Evolutionary conservation across 176 grass and related monocot genomes (phyloP), one percentile per base, ranked within the genome.

Genomic region (Triticum timopheevii): DNA sequence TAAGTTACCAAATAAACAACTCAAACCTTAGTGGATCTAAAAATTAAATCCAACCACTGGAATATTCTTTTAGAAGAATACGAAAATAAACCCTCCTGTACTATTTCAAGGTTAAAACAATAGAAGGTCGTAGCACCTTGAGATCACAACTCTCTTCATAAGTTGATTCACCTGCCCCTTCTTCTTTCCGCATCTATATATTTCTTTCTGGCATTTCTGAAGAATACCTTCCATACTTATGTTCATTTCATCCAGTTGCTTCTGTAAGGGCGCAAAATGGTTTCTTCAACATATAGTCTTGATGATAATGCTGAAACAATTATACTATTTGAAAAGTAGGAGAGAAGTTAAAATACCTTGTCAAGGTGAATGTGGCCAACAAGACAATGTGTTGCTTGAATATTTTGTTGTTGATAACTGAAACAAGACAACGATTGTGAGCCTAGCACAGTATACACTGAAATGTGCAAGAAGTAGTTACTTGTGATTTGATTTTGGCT

Each of bases 311-410:
- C 47, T 69, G 22, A 90, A 77, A 77, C 40, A 38, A 30, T 10
- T 6, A 86, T 59, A 20, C 31, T 10, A 45, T 86, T 67, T 81
- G 20, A 69, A 62, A 69, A 86, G 62, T 65, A 82, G 71, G 63
- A 78, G 61, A 31, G 19, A 13, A 15, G 45, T 30, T 30, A 50
- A 19, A 65, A 58, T 35, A 94, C 93, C 93, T 94, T 83, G 42
- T 94, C 79, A 80, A 94, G 61, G 80, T 92, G 85, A 86, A 94
- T 83, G 79, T 94, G 90, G 64, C 93, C 87, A 88, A 94, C 85
- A 77, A 94, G 87, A 44, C 87, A 69, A 79, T 81, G 81, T 49
- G 82, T 56, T 77, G 78, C 69, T 87, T 83, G 78, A 71, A 64
- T 81, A 70, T 40, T 89, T 86, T 90, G 65, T 10, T 83, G 86